Percentiles rank a stretch among this genome's conserved stretches.
These are phyloP conservation scores for Blepharisma undulans DNA, from an alignment of 169 alveolate genomes.

Conservation along the genomic window DNA sequence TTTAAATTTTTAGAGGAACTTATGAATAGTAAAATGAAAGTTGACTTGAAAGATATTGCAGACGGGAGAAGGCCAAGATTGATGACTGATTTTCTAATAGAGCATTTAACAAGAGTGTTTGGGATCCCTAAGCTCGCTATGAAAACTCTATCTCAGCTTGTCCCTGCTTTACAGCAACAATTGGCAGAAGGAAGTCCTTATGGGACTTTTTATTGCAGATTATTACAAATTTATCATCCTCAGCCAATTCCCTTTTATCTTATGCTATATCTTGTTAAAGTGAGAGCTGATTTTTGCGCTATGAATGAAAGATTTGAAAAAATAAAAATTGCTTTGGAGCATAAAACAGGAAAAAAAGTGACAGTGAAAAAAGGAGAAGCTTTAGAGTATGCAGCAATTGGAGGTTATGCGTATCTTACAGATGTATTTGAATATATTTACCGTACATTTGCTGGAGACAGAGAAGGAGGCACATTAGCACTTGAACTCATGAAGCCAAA, in stretches of 20 bases:
- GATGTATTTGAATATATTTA: conserved; percentile 24
- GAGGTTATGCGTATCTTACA: background rate
- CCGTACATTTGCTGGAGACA: background rate
- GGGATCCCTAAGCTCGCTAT: conserved; percentile 22
- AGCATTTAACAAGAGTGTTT: background rate
- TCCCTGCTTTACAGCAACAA: conserved; percentile 9
- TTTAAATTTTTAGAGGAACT: conserved; percentile 37
- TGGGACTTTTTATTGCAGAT: conserved; percentile 5
- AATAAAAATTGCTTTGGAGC: background rate
- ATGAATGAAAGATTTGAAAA: conserved; percentile 11
- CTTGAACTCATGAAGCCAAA: conserved; percentile 15
- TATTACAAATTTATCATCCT: conserved; percentile 14
- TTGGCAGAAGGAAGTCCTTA: conserved; percentile 4
- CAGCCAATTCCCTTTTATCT: conserved; percentile 12
- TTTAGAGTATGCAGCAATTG: conserved; percentile 4
- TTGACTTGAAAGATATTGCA: conserved; percentile 16
- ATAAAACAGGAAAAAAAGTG: background rate
- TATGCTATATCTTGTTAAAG: background rate
- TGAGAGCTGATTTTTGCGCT: background rate
- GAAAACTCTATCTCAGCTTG: background rate
- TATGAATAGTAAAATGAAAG: conserved; percentile 25
- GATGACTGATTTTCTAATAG: conserved; percentile 28
- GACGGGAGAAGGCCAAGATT: conserved; percentile 21
- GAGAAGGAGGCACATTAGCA: background rate
- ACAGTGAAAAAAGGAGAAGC: background rate